Evolutionary conservation across 2,329 filamentous ascomycete species (phyloP), one percentile per base, ranked within the genome.

Genomic region (Mollisiaceae sp.): DNA sequence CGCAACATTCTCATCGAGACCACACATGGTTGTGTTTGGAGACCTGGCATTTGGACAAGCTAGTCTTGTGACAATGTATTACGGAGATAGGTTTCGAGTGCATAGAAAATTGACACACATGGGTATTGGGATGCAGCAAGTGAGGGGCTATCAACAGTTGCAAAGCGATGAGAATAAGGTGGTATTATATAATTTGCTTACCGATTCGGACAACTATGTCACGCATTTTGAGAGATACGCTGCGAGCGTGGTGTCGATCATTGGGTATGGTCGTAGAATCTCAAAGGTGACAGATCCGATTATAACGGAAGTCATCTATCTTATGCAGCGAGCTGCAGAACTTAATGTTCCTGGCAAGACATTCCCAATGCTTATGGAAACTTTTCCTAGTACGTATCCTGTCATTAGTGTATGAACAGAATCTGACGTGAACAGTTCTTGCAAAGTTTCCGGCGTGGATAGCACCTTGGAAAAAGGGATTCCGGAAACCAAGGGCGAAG

Each of bases 311-410:
- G 65, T 65, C 15, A 57, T 67, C 32, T 60, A 22, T 14, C 45
- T 65, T 1, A 68, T 68, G 66, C 63, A 68, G 41, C 32, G 59
- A 4, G 63, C 66, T 18, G 66, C 61, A 27, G 64, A 66, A 39
- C 55, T 62, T 38, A 66, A 66, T 41, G 64, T 68, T 9, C 66
- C 66, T 2, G 64, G 66, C 11, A 66, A 68, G 45, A 62, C 27
- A 20, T 65, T 66, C 43, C 66, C 66, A 2, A 68, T 68, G 66
- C 50, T 65, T 15, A 59, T 68, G 60, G 66, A 68, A 57, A 65
- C 60, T 1, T 68, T 68, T 55, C 66, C 60, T 12, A 55, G 63
- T 67, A 36, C 58, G 66, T 61, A 18, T 12, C 15, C 8, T 11
- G 15, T 8, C 15, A 24, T 8, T 9, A 24, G 50, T 2, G 1